A percentile compares a stretch with the other conserved stretches of the same genome.
Conservation (phyloP, 139 green algal genomes). For the Deuterostichococcus epilithicus region DNA sequence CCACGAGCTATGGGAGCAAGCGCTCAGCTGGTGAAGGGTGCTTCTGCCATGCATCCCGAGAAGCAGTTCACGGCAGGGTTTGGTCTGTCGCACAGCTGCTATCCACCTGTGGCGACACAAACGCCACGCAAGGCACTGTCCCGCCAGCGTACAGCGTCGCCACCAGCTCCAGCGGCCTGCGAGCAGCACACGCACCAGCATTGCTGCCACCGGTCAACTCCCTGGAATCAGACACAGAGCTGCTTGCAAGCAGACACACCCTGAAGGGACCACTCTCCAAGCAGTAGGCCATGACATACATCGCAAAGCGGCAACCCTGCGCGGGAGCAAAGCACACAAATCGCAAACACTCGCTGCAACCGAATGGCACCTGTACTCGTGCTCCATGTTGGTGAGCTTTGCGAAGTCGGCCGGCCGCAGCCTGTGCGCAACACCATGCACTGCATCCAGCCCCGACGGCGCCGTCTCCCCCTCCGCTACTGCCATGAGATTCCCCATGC, state of each 20-base stretch:
- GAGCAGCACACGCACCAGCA: not conserved
- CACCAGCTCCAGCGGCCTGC: slow-evolving; percentile 38
- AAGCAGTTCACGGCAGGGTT: too few relatives aligned
- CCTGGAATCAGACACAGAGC: not conserved
- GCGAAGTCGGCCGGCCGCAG: slow-evolving; percentile 29
- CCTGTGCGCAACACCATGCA: slow-evolving; percentile 52
- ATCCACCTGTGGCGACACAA: slow-evolving; percentile 45
- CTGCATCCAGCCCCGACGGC: slow-evolving; percentile 7
- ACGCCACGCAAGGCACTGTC: slow-evolving; percentile 29
- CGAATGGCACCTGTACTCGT: slow-evolving; percentile 52
- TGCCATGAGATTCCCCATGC: slow-evolving; percentile 36
- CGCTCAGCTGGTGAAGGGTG: too few relatives aligned
- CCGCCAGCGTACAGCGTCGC: slow-evolving; percentile 18
- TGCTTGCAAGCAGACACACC: not conserved
- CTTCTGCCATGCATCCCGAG: too few relatives aligned
- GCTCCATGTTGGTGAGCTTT: slow-evolving; percentile 46
- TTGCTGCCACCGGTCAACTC: too few relatives aligned
- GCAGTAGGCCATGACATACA: not conserved
- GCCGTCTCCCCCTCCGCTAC: slow-evolving; percentile 3
- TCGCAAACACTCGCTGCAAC: too few relatives aligned
- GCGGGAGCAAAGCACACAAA: too few relatives aligned
- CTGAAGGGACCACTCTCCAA: not conserved
- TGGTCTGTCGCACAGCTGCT: too few relatives aligned
- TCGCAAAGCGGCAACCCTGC: too few relatives aligned
- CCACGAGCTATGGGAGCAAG: too few relatives aligned